Base-by-base conservation (phyloP, 73 alveolate genomes). In the Symbiodinium pilosum region DNA sequence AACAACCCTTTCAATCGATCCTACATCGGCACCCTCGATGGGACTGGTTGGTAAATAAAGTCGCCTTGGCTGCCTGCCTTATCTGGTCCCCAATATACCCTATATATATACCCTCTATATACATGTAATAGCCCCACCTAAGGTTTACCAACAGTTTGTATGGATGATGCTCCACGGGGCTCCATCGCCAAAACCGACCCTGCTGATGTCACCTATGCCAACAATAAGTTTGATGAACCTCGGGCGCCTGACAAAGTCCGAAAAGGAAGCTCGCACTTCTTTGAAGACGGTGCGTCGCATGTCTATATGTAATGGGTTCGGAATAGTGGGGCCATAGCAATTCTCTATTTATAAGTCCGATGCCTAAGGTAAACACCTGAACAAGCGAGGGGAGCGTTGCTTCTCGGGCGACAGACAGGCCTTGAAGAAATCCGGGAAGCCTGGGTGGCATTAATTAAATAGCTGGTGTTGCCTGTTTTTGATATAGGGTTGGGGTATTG, bases 161-260 rank as follows among this genome's bases (percentile, higher is more conserved):
- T 73, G 85, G 85, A n/a, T 73, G 43, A 73, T 73, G 43, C 43
- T 34, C 4, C 43, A 34, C 64, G 95, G 95, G 0, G 68, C 95
- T 4, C 39, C 30, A 18, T 36, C 73, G 14, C 71, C 95, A 12
- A 88, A 88, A 28, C 87, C 86, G 16, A 54, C 73, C 0, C 16
- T 39, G 43, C 41, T 44, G 4, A 44, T 88, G 28, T 59, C 86
- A 12, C 71, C 71, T 34, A 88, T 83, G 39, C 86, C 73, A 26
- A 39, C 73, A 38, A 59, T 88, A 3, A 12, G 42, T 28, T 43
- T 43, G 2, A 5, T 88, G 71, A 38, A 40, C 26, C 54, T 59
- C 34, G 95, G 95, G 47, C 9, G 39, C 0, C 18, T 88, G 43
- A 64, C 95, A 2, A 20, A 52, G 28, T 85, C 43, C 32, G 68